Evolutionary conservation across 2,329 filamentous ascomycete species (phyloP), one percentile per base, ranked within the genome.

Genomic region (Fusarium decemcellulare): DNA sequence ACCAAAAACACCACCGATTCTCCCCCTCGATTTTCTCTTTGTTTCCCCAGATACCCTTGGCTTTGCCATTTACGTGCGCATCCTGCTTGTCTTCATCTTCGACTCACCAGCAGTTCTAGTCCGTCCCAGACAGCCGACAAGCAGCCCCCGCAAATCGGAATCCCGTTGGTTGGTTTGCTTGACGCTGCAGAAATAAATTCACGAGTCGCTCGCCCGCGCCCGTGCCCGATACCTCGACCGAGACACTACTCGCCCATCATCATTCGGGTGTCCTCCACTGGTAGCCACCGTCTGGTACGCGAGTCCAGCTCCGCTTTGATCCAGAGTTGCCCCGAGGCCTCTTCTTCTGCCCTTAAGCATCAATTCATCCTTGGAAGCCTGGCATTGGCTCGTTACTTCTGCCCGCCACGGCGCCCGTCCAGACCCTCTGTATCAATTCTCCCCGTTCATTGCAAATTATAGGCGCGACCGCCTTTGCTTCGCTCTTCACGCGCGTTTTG

Each of bases 341-440:
- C 51, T 42, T 65, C 37, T 52, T 65, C 53, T 53, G 62, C 55
- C 61, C 23, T 47, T 42, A 61, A 67, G 61, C 67, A 60, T 68
- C 67, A 61, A 73, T 60, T 61, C 60, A 68, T 65, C 57, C 46
- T 23, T 23, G 23, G 59, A 63, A 51, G 47, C 47, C 56, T 65
- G 58, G 44, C 60, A 68, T 67, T 69, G 65, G 57, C 55, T 69
- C 55, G 32, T 61, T 65, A 59, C 66, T 58, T 65, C 76, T 77
- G 78, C 78, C 79, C 79, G 80, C 66, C 76, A 81, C 79, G 80
- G 79, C 78, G 74, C 73, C 68, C 76, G 59, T 65, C 68, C 51
- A 75, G 69, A 71, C 67, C 42, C 37, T 43, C 63, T 62, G 65
- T 61, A 73, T 70, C 65, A 69, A 71, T 75, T 69, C 76, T 74